Conservation (phyloP, 2,329 filamentous ascomycete genomes). For the Xylariaceae sp. region DNA sequence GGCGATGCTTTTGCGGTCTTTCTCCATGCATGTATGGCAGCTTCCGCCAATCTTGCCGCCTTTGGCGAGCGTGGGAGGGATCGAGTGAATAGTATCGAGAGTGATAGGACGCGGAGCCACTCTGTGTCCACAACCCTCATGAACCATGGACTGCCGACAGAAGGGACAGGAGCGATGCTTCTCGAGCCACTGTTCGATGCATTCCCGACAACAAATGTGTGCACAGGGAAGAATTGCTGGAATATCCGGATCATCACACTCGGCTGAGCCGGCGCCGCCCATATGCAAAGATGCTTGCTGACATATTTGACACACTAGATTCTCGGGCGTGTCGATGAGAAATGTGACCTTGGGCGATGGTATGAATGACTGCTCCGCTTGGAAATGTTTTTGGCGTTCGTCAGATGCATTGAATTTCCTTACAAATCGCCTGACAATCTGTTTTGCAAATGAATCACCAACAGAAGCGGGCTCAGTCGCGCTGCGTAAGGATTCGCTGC, state of each 20-base stretch:
- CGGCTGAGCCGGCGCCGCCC: background rate
- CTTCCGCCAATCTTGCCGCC: constrained; percentile 26
- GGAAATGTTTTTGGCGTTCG: background rate
- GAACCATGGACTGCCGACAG: constrained; percentile 30
- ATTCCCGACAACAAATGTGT: constrained; percentile 32
- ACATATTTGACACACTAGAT: constrained; percentile 28
- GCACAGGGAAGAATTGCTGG: constrained; percentile 37
- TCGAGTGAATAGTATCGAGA: constrained; percentile 27
- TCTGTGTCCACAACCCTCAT: constrained; percentile 31
- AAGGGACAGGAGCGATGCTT: constrained; percentile 33
- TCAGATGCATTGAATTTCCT: background rate
- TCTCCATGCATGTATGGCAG: constrained; percentile 20
- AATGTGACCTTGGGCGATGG: constrained; percentile 28
- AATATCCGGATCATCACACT: background rate
- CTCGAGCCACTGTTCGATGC: constrained; percentile 29
- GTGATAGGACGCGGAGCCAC: constrained; percentile 28
- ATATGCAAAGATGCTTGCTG: constrained; percentile 15
- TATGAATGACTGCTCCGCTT: constrained; percentile 20
- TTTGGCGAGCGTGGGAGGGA: constrained; percentile 34
- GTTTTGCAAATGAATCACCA: too few species aligned
- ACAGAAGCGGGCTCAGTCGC: too few species aligned
- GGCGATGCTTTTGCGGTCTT: background rate
- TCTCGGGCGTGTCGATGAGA: constrained; percentile 24
- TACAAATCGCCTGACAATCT: background rate
- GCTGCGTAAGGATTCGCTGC: too few species aligned